Evolutionary conservation across 768 basidiomycete species (phyloP), one percentile per base, ranked within the genome.

Genomic region (Mycena filopes): DNA sequence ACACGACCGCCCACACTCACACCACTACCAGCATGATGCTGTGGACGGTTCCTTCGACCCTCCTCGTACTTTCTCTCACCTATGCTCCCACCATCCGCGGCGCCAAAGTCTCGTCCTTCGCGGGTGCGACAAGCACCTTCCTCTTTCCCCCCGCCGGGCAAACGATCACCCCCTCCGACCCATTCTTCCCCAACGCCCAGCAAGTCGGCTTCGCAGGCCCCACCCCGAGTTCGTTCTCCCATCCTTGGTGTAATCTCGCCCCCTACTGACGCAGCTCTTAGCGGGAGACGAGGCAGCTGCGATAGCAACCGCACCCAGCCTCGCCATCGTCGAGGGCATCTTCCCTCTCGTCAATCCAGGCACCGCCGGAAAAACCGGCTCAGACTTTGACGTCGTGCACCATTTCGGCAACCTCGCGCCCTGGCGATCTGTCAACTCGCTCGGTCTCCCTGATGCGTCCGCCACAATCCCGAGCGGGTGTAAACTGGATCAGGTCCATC

Each of bases 351-450:
- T 84, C 16, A 73, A 75, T 49, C 83, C 80, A 1, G 70, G 72
- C 40, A 77, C 80, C 6, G 67, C 71, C 16, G 77, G 78, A 57
- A 70, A 75, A 26, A 61, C 73, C 25, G 73, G 67, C 2, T 60
- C 71, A 25, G 72, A 67, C 41, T 87, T 88, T 70, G 76, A 86
- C 56, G 76, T 86, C 20, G 64, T 84, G 38, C 76, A 78, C 54
- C 73, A 82, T 55, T 81, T 81, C 75, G 87, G 84, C 26, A 84
- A 82, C 67, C 80, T 86, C 38, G 76, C 81, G 6, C 86, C 86
- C 1, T 84, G 81, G 81, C 81, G 80, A 66, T 87, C 86, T 13
- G 79, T 86, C 23, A 31, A 56, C 13, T 56, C 55, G 7, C 31
- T 56, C 18, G 55, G 55, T 42, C 55, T 33, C 29, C 48, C 48